Conservation (phyloP, 805 yeast genomes). For the Myxozyma monticola region DNA sequence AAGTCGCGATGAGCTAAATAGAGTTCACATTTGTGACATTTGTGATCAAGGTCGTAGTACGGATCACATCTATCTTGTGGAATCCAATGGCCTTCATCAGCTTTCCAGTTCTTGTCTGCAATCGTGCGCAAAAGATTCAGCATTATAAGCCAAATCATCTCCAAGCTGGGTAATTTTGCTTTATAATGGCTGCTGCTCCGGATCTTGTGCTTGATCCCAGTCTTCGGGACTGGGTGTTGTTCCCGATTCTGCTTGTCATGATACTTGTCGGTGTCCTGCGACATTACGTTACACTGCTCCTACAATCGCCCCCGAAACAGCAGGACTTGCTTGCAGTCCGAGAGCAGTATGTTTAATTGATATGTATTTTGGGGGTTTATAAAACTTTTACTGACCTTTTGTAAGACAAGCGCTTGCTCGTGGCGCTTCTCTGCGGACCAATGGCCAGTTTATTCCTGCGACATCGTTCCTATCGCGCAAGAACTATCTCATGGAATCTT, state of each 20-base stretch:
- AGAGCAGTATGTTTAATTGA: constrained; percentile 46
- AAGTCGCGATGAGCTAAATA: no score
- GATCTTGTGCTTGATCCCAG: constrained; percentile 75
- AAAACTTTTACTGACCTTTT: constrained; percentile 24
- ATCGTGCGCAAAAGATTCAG: no score
- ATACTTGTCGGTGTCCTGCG: constrained; percentile 79
- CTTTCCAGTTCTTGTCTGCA: no score
- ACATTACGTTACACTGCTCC: constrained; percentile 61
- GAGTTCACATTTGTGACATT: no score
- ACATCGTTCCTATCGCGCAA: constrained; percentile 57
- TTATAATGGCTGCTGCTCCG: constrained; percentile 42
- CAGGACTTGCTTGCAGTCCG: constrained; percentile 52
- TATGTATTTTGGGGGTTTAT: not conserved
- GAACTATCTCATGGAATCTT: constrained; percentile 47
- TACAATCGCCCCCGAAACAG: constrained; percentile 59
- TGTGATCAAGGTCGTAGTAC: no score
- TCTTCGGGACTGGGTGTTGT: constrained; percentile 82
- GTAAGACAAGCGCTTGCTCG: constrained; percentile 56
- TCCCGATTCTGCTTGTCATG: constrained; percentile 90
- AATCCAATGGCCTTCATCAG: no score
- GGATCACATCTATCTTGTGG: no score
- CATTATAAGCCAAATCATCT: no score
- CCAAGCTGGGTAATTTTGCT: no score
- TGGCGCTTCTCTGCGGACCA: constrained; percentile 57
- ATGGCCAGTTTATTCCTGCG: constrained; percentile 53